Base-by-base conservation (phyloP, 1,284 basidiomycete genomes). In the Heimioporus punctisporus region DNA sequence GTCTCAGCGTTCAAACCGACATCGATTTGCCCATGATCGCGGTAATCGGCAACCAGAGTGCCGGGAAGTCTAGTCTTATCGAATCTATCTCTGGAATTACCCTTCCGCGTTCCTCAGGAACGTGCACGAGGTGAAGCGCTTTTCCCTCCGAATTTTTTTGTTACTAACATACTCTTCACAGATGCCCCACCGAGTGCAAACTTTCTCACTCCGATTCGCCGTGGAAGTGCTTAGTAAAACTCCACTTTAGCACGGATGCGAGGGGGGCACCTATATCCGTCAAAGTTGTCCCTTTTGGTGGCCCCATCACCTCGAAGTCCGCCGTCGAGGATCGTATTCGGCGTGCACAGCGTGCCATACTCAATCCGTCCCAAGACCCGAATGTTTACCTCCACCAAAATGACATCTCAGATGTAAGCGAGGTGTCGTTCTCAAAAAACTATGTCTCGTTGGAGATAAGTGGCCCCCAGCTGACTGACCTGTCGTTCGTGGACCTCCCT, bases 21-120 rank as follows among this genome's bases (percentile, higher is more conserved):
- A 67, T 85, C 2, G 74, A 80, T 55, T 66, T 84, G 17, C 84
- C 84, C 10, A 70, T 73, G 2, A 77, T 86, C 15, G 77, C 75
- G 0, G 83, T 86, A 4, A 80, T 84, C 34, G 84, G 84, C 10
- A 74, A 77, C n/a, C 84, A 86, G 60, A 83, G 84, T 76, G 82
- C 83, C 11, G 84, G 83, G 1, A 85, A 86, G 59, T 83, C 81
- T 40, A 85, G 84, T 0, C 62, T 85, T 1, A 80, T 85, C 0
- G 83, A 85, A 56, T 83, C 80, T 0, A 78, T 85, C 0, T 82
- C 78, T 17, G 80, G 80, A 84, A 81, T 85, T 40, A 80, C 69
- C 41, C 83, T 85, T 24, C 84, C 84, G 19, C 71, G 83, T 19
- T 83, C 85, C 40, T 79, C 75, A 40, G 81, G 81, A 19, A 85